Conservation (phyloP, 768 basidiomycete genomes). For the Roridomyces roridus region DNA sequence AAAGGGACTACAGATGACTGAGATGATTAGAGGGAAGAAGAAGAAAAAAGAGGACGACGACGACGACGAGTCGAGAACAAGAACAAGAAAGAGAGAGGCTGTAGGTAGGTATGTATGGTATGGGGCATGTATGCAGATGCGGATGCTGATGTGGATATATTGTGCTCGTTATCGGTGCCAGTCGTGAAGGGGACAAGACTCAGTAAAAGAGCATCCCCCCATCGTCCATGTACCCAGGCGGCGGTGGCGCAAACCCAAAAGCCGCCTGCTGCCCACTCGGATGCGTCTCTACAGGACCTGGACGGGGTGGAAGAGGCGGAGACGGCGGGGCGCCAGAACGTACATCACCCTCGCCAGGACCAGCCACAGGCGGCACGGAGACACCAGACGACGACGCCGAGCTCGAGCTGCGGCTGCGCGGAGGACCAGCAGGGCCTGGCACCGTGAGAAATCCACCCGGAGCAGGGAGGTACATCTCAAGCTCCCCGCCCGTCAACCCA, state of each 20-base stretch:
- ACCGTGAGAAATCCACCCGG: slow-evolving; percentile 20
- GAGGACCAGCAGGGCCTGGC: slow-evolving; percentile 15
- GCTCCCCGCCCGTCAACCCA: not conserved
- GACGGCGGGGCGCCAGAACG: no score
- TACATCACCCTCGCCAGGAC: not conserved
- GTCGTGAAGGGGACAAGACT: not conserved
- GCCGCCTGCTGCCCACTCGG: not conserved
- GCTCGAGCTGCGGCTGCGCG: slow-evolving; percentile 25
- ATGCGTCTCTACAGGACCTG: not conserved
- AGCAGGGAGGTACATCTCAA: not conserved
- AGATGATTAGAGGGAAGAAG: no score
- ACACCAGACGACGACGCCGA: slow-evolving; percentile 18
- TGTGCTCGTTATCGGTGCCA: not conserved
- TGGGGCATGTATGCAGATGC: no score
- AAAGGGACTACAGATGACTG: no score
- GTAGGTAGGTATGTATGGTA: no score
- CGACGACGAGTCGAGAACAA: no score
- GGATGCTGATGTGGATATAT: not conserved
- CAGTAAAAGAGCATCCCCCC: slow-evolving; percentile 11
- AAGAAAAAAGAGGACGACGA: no score
- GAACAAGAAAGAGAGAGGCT: no score
- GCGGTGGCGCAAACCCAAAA: not conserved
- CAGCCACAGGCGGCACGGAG: slow-evolving; percentile 1
- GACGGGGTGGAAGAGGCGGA: no score
- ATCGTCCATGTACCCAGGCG: slow-evolving; percentile 7